Conservation (phyloP, 2,329 filamentous ascomycete species). For the Sporothrix brasiliensis region DNA sequence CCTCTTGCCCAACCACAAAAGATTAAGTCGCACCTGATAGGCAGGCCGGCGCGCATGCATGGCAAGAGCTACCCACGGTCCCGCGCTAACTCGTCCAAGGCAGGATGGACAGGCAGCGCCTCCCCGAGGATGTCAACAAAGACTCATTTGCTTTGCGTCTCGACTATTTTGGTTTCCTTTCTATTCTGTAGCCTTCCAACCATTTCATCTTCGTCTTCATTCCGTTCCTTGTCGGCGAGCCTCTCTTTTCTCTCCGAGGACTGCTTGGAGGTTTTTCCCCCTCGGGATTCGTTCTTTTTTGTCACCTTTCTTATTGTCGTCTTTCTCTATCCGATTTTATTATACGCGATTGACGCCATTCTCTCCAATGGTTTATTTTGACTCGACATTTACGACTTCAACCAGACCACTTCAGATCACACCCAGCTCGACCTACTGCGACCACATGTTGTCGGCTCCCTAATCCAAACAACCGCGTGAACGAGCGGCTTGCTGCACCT, state of each 20-base stretch:
- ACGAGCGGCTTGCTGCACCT: constrained; percentile 18
- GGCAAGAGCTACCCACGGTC: constrained; percentile 31
- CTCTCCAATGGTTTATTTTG: background rate
- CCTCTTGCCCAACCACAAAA: constrained; percentile 27
- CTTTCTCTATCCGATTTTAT: background rate
- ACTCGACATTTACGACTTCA: background rate
- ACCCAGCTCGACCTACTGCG: background rate
- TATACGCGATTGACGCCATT: background rate
- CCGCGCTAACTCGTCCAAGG: constrained; percentile 26
- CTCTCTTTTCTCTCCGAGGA: background rate
- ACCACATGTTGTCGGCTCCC: background rate
- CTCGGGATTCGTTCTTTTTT: background rate
- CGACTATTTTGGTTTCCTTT: constrained; percentile 10
- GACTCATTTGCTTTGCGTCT: constrained; percentile 19
- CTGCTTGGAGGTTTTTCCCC: background rate
- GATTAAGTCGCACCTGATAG: constrained; percentile 28
- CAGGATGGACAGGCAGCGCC: constrained; percentile 28
- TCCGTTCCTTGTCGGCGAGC: constrained; percentile 4
- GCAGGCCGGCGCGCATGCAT: constrained; percentile 11
- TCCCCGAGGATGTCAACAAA: constrained; percentile 32
- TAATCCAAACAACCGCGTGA: constrained; percentile 4
- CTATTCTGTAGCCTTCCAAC: constrained; percentile 14
- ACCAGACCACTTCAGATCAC: background rate
- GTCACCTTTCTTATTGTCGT: background rate
- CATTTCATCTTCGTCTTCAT: background rate